Percentiles rank a stretch among this genome's conserved stretches.
These are phyloP conservation scores for Amylostereum chailletii DNA, from an alignment of 1,284 basidiomycete genomes.

Conservation along the genomic window DNA sequence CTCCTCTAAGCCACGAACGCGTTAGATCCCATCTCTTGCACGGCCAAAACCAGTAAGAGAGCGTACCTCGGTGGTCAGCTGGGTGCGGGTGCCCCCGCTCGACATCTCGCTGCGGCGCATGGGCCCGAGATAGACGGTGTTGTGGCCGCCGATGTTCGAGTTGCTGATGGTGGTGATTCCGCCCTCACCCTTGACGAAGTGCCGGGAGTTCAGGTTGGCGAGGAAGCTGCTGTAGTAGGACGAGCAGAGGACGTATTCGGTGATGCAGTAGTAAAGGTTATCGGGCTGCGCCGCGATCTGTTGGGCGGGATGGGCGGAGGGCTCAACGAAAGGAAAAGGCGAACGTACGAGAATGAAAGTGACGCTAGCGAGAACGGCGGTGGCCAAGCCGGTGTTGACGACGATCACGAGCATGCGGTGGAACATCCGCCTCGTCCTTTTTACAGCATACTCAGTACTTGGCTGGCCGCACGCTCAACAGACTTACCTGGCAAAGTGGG, in stretches of 20 bases:
- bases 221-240: not conserved
- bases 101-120: too few species aligned
- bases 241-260: not conserved
- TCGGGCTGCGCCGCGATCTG: not conserved
- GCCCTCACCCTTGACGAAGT: not conserved
- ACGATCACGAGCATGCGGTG: not conserved
- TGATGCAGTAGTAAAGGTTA: not conserved
- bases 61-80: too few species aligned
- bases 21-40: too few species aligned
- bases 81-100: too few species aligned
- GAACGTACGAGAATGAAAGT: not conserved
- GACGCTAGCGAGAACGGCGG: not conserved
- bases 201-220: conserved; percentile 1
- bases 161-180: not conserved
- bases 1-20: too few species aligned
- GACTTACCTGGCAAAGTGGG: too few species aligned
- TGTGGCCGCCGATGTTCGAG: not conserved
- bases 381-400: not conserved
- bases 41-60: too few species aligned
- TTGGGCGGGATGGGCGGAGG: not conserved
- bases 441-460: too few species aligned
- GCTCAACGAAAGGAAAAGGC: not conserved
- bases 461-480: too few species aligned
- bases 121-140: too few species aligned
- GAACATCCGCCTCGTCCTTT: not conserved